phyloP scores from a whole-genome alignment of 2,329 filamentous ascomycete species.

The Nigrospora osmanthi region DNA sequence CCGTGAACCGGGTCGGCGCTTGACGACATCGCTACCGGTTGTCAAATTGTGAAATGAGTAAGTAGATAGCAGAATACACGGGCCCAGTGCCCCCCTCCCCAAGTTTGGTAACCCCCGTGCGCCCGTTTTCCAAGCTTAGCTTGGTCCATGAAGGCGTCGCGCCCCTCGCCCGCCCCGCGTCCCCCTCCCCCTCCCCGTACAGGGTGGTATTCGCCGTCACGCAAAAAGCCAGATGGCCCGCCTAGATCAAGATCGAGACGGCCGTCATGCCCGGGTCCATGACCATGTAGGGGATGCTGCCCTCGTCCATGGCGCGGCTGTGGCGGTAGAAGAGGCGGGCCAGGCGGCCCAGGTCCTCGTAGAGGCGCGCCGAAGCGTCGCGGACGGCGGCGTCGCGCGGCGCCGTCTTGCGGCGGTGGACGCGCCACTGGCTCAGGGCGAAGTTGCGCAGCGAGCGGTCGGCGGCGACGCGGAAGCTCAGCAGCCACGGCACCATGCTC shows the following conservation, averaged over 20 bases:
- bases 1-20: no score
- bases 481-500: conserved; percentile 34
- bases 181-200: no score
- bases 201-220: no score
- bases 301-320: conserved; percentile 22
- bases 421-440: conserved; percentile 26
- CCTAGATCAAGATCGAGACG: conserved; percentile 21
- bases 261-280: conserved; percentile 28
- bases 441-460: conserved; percentile 32
- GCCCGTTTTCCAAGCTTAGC: no score
- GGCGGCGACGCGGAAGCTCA: conserved; percentile 32
- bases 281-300: conserved; percentile 27
- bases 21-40: no score
- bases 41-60: no score
- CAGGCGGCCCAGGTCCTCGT: conserved; percentile 16
- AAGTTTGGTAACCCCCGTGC: no score
- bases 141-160: no score
- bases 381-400: conserved; percentile 11
- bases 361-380: conserved; percentile 18
- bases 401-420: conserved; percentile 15
- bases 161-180: no score
- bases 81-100: no score
- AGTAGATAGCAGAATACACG: no score
- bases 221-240: no score
- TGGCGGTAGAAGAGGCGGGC: conserved; percentile 21